A percentile compares a stretch with the other conserved stretches of the same genome.
Evolutionary conservation across 768 basidiomycete species (phyloP).

Genomic region (Suillus tomentosus): DNA sequence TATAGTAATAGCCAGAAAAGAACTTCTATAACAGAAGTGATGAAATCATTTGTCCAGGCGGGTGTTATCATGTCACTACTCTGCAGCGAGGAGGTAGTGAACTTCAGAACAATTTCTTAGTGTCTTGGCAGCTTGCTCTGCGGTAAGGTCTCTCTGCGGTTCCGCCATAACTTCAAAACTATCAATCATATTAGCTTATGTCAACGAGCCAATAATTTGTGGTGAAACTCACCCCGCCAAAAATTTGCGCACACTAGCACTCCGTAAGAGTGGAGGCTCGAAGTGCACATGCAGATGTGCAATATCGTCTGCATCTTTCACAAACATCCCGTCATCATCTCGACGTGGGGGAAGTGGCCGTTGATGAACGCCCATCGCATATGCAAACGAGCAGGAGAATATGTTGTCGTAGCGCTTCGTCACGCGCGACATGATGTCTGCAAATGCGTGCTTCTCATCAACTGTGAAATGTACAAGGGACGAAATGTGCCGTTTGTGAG

Average conservation of each 20-base stretch:
- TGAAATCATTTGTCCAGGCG: neutral
- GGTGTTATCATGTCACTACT: constrained; percentile 10
- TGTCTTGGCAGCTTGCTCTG: constrained; percentile 80
- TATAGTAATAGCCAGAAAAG: no score
- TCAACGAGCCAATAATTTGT: neutral
- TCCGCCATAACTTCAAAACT: constrained; percentile 93
- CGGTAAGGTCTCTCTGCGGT: constrained; percentile 85
- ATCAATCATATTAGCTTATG: constrained; percentile 10
- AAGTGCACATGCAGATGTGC: constrained; percentile 90
- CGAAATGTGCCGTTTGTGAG: constrained; percentile 76
- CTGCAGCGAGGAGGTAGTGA: constrained; percentile 53
- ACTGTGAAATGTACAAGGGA: constrained; percentile 61
- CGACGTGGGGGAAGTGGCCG: constrained; percentile 55
- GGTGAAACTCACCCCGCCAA: constrained; percentile 70
- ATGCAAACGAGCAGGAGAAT: constrained; percentile 86
- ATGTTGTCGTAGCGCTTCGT: constrained; percentile 77
- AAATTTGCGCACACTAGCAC: constrained; percentile 84
- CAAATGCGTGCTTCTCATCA: constrained; percentile 65
- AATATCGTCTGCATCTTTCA: constrained; percentile 48
- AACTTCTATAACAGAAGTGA: neutral
- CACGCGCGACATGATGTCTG: constrained; percentile 63
- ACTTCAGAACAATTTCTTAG: constrained; percentile 56
- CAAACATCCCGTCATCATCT: constrained; percentile 25
- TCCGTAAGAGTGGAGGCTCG: constrained; percentile 80
- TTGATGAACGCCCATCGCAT: constrained; percentile 95